These are phyloP conservation scores for Leishmania mexicana DNA, from an alignment of 208 protist genomes.

Conservation along the genomic window DNA sequence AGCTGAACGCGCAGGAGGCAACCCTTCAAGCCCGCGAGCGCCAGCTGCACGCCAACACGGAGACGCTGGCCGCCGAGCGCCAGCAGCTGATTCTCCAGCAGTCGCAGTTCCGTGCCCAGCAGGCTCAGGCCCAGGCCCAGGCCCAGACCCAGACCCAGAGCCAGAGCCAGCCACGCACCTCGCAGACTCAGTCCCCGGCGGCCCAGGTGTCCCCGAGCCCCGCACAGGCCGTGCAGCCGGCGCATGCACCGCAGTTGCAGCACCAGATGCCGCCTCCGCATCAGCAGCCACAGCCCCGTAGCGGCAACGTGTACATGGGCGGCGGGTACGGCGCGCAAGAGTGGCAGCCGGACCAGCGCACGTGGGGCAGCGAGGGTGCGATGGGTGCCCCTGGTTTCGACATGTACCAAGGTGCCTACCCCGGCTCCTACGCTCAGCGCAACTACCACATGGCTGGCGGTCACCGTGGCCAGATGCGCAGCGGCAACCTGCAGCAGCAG, in stretches of 20 bases:
- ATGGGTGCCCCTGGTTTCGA: conserved; percentile 24
- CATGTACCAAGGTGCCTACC: conserved; percentile 22
- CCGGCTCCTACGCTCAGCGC: conserved; percentile 8
- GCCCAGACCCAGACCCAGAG: conserved; percentile 19
- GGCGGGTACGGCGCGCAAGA: conserved; percentile 14
- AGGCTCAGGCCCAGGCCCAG: conserved; percentile 26
- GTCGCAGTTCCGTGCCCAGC: conserved; percentile 34
- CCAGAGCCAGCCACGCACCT: conserved; percentile 10
- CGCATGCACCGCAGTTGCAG: conserved; percentile 15
- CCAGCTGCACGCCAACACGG: conserved; percentile 40
- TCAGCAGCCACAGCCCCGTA: conserved; percentile 21
- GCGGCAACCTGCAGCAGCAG: conserved; percentile 17
- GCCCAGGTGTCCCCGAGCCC: conserved; percentile 26
- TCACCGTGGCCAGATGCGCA: conserved; percentile 18
- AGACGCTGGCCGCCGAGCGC: conserved; percentile 40
- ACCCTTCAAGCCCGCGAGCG: conserved; percentile 38
- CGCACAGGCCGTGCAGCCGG: conserved; percentile 20
- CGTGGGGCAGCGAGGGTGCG: conserved; percentile 17
- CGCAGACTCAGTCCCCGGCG: conserved; percentile 31
- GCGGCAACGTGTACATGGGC: conserved; percentile 34
- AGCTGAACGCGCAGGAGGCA: conserved; percentile 48
- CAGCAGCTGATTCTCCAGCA: conserved; percentile 50
- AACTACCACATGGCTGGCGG: conserved; percentile 15
- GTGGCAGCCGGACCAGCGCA: conserved; percentile 28
- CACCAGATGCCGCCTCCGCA: conserved; percentile 32